These are phyloP conservation scores for Talaromyces sp. DNA, from an alignment of 2,329 filamentous ascomycete genomes.

Conservation along the genomic window DNA sequence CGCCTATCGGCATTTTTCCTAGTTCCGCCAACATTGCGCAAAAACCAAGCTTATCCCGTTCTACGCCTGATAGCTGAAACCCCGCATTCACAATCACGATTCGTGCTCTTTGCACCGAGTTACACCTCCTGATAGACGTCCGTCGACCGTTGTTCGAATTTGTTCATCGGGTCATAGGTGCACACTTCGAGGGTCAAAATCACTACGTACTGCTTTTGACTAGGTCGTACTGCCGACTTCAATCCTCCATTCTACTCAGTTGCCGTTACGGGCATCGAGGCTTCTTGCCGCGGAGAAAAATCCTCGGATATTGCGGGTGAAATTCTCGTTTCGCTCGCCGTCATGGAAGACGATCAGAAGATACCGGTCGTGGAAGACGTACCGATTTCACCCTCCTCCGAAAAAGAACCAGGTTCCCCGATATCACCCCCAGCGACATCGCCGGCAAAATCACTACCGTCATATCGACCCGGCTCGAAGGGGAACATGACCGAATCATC, in stretches of 20 bases:
- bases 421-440: conserved; percentile 21
- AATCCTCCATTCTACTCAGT: neutral
- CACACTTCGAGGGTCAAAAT: neutral
- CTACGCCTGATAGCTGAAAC: neutral
- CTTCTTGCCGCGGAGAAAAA: conserved; percentile 1
- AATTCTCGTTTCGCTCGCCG: neutral
- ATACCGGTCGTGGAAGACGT: conserved; percentile 23
- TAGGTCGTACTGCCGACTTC: neutral
- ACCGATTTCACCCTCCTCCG: conserved; percentile 22
- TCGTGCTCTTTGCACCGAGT: conserved; percentile 2
- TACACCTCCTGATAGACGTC: neutral
- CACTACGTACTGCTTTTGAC: neutral
- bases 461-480: conserved; percentile 23
- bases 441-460: conserved; percentile 31
- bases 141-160: neutral
- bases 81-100: conserved; percentile 4
- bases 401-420: conserved; percentile 23
- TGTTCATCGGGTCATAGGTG: neutral
- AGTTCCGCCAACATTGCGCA: neutral
- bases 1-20: conserved; percentile 3
- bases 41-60: conserved; percentile 4
- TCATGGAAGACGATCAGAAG: conserved; percentile 25
- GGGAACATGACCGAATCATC: conserved; percentile 53
- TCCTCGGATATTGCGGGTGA: neutral
- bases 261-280: conserved; percentile 7